Conservation (phyloP, 1,139 yeast species). For the Saccharomyces hybrid region DNA sequence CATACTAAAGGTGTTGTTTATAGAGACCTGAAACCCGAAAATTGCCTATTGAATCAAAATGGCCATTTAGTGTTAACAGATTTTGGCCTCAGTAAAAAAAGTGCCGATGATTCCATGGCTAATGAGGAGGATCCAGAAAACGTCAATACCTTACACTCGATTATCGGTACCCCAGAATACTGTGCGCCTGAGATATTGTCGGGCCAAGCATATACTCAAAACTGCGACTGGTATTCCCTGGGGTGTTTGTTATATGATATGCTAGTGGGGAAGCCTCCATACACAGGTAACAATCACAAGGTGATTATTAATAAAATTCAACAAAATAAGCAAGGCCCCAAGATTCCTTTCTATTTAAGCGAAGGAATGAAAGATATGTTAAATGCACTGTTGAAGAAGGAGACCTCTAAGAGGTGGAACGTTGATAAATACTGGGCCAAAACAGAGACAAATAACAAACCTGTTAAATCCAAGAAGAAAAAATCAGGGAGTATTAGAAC, state of each 20-base stretch:
- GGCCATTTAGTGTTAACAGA: slow-evolving; percentile 87
- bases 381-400: slow-evolving; percentile 62
- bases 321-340: slow-evolving; percentile 53
- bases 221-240: slow-evolving; percentile 96
- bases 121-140: slow-evolving; percentile 24
- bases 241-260: slow-evolving; percentile 87
- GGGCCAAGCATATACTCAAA: slow-evolving; percentile 77
- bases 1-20: slow-evolving; percentile 82
- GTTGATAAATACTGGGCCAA: slow-evolving; percentile 41
- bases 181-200: slow-evolving; percentile 92
- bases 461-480: slow-evolving; percentile 40
- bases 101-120: slow-evolving; percentile 16
- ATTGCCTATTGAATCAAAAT: slow-evolving; percentile 68
- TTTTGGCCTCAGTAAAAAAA: slow-evolving; percentile 79
- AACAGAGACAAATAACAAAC: slow-evolving; percentile 30
- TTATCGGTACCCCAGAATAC: slow-evolving; percentile 91
- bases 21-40: slow-evolving; percentile 89
- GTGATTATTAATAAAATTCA: slow-evolving; percentile 74
- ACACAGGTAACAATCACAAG: slow-evolving; percentile 81
- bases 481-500: slow-evolving; percentile 25
- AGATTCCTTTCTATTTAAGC: slow-evolving; percentile 74
- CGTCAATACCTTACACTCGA: slow-evolving; percentile 46
- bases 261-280: slow-evolving; percentile 89
- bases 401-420: slow-evolving; percentile 66
- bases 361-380: slow-evolving; percentile 80